These are phyloP conservation scores for Nephelium lappaceum DNA, from an alignment of 345 rosid genomes.

Conservation along the genomic window DNA sequence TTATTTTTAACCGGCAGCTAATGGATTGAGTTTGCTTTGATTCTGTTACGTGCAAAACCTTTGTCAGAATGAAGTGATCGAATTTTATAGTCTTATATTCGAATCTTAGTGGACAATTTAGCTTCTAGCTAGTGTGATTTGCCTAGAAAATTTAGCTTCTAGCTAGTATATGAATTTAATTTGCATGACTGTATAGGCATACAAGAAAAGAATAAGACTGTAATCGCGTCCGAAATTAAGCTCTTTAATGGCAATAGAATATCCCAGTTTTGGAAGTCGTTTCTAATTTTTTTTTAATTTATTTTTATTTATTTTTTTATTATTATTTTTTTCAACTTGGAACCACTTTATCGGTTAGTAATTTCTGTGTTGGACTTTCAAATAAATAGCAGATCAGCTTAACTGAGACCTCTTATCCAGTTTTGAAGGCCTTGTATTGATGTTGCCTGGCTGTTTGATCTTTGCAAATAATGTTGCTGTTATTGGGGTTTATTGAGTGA, in stretches of 20 bases:
- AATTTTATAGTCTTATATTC: background rate
- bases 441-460: background rate
- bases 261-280: no score
- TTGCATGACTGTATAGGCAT: background rate
- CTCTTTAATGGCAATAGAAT: no score
- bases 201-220: background rate
- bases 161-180: background rate
- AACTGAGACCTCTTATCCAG: background rate
- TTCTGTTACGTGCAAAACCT: background rate
- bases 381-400: background rate
- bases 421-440: background rate
- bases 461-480: background rate
- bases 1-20: background rate
- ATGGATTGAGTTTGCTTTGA: background rate
- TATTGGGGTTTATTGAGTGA: background rate
- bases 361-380: background rate
- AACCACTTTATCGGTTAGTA: background rate
- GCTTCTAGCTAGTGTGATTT: background rate
- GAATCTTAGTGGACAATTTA: background rate
- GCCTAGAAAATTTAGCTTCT: background rate
- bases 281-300: background rate
- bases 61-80: background rate
- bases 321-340: background rate
- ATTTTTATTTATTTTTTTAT: no score
- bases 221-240: background rate